Evolutionary conservation across 208 protist species (phyloP), one percentile per base, ranked within the genome.

Genomic region (Herpetomonas samuelpessoai): DNA sequence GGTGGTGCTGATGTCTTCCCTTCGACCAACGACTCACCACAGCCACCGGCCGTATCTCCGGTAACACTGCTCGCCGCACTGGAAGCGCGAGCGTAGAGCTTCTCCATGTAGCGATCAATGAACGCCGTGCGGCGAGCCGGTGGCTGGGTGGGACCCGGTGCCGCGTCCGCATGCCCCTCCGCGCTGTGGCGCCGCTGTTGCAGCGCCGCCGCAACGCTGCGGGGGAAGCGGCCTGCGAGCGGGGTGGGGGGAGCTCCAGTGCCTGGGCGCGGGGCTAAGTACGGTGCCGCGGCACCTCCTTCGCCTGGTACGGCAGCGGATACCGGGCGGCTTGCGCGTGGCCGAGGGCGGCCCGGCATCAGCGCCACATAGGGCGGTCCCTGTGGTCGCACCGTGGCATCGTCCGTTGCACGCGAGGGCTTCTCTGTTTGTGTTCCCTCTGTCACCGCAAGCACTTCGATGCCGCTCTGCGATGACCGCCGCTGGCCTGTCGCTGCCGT

Each of bases 81-180:
- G 55, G 12, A 48, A 51, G 44, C 66, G 27, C 69, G 59, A 26
- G 68, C 72, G 64, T 83, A 83, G n/a, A 89, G 67, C 10, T 62
- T 50, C 31, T 71, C 29, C 56, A 83, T 67, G 48, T 77, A 83
- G 49, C 78, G 78, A 35, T 71, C 65, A 55, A 79, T 82, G 25
- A 55, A 72, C 57, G 47, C 45, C 4, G 50, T 57, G 2, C 62
- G 66, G 14, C 57, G 31, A 16, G 31, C 45, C 30, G 56, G 56
- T 16, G 55, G 48, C 2, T 29, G 0, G 3, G 49, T 19, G 16
- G 60, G 14, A 6, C 6, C 35, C 9, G 45, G 14, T 2, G 27
- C 16, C 30, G 16, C 50, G 27, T 44, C 1, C 12, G 18, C 38
- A 35, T 19, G 19, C 24, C 27, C 29, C 0, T 9, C 28, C 3